Percentiles rank a stretch among this genome's conserved stretches.
Evolutionary conservation across 768 basidiomycete species (phyloP).

Genomic region (Mycena venus): DNA sequence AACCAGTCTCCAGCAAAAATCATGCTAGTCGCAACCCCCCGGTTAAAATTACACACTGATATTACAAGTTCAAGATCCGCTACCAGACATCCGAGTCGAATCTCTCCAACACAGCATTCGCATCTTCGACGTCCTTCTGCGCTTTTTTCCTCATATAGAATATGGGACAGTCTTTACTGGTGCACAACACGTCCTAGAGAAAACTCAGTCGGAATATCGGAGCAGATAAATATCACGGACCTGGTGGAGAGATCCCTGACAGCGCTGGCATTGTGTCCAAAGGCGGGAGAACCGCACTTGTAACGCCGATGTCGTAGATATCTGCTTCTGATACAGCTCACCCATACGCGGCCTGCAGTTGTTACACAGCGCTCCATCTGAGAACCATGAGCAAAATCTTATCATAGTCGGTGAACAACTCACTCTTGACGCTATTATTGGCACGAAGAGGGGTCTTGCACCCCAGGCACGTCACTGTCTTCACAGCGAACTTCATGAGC

Average conservation of each 20-base stretch:
- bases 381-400: background rate
- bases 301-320: constrained; percentile 76
- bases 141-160: constrained; percentile 99
- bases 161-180: constrained; percentile 97
- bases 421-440: constrained; percentile 82
- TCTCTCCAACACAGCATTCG: constrained; percentile 81
- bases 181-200: constrained; percentile 91
- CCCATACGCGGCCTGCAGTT: constrained; percentile 90
- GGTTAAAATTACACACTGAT: background rate
- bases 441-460: constrained; percentile 91
- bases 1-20: too few species aligned
- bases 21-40: too few species aligned
- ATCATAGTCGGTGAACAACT: constrained; percentile 34
- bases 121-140: constrained; percentile 97
- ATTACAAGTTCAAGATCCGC: constrained; percentile 16
- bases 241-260: constrained; percentile 98
- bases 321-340: constrained; percentile 95
- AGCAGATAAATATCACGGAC: constrained; percentile 47
- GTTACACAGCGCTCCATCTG: constrained; percentile 94
- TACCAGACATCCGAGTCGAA: constrained; percentile 87
- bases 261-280: constrained; percentile 99
- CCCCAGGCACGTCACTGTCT: constrained; percentile 93
- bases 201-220: background rate
- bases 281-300: constrained; percentile 94
- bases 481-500: constrained; percentile 98